Evolutionary conservation across 768 basidiomycete species (phyloP), one percentile per base, ranked within the genome.

Genomic region (Scleroderma bovista): DNA sequence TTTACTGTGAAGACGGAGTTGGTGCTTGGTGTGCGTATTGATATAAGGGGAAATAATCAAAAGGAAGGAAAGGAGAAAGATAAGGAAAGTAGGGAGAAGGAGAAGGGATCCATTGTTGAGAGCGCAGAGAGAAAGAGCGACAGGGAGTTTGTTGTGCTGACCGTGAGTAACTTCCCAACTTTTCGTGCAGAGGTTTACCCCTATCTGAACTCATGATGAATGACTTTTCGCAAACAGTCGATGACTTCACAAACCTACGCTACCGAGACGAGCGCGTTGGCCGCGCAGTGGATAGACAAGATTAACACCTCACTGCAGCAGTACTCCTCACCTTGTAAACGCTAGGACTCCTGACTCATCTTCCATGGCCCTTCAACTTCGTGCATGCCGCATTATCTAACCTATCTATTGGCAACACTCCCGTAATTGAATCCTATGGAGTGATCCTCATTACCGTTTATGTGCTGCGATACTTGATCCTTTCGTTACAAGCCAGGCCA

Each of bases 61-160:
- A 46, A 44, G 49, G 31, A 50, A 13, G 48, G 45, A 22, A 50
- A 32, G 29, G 48, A 11, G 15, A 50, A 16, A 47, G 47, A 23
- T 23, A 48, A 55, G 60, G 51, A 64, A 62, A 47, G 44, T 48
- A 43, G 2, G 53, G 48, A 47, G 60, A 61, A 39, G 72, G 68
- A 72, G 45, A 79, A 75, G 58, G 78, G 73, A 33, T 67, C 64
- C 37, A 63, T 72, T 37, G 64, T 84, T 10, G 67, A 69, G 4
- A 70, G 73, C 20, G 76, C 78, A 1, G 78, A 77, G 48, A 65
- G 71, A 23, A 81, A 80, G 57, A 69, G 78, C 42, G 80, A 79
- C 47, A 68, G 77, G 33, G 79, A 81, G 59, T 83, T 85, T 59
- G 74, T 78, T 15, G 72, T 85, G 32, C 64, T 82, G 56, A 81